Conservation (phyloP, 495 filamentous ascomycete species). For the Aspergillus panamensis region DNA sequence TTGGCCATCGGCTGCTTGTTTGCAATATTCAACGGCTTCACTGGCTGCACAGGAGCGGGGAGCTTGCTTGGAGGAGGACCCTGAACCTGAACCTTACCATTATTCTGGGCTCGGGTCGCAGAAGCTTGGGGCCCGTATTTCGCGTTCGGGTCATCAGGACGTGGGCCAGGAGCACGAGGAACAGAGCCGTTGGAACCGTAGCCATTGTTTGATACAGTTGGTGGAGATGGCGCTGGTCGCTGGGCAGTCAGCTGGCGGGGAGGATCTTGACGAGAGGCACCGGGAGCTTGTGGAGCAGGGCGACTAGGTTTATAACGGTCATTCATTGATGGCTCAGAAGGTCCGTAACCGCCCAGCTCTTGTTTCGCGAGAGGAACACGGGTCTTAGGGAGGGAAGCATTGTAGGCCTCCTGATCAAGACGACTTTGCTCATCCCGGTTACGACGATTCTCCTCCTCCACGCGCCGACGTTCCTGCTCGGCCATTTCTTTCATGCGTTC, state of each 20-base stretch:
- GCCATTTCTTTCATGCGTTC: constrained; percentile 50
- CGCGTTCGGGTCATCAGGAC: constrained; percentile 29
- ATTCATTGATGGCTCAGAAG: constrained; percentile 41
- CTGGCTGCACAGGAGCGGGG: constrained; percentile 61
- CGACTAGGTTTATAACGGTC: constrained; percentile 80
- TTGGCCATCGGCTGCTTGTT: constrained; percentile 61
- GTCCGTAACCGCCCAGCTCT: constrained; percentile 69
- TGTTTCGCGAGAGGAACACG: constrained; percentile 79
- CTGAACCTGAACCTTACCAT: constrained; percentile 35
- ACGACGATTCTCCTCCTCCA: constrained; percentile 52
- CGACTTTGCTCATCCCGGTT: constrained; percentile 54
- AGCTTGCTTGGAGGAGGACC: constrained; percentile 50
- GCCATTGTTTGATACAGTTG: constrained; percentile 29
- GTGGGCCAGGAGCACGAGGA: constrained; percentile 18
- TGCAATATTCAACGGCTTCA: constrained; percentile 90
- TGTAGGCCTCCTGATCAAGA: constrained; percentile 77
- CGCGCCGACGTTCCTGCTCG: constrained; percentile 46
- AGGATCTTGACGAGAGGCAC: constrained; percentile 42
- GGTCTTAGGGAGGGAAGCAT: constrained; percentile 76
- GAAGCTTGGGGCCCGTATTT: constrained; percentile 24
- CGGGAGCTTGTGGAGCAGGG: constrained; percentile 54
- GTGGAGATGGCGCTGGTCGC: constrained; percentile 55
- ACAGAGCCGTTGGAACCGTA: constrained; percentile 17
- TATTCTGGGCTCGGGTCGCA: constrained; percentile 36
- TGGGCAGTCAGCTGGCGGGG: constrained; percentile 50